Evolutionary conservation across 2,329 filamentous ascomycete genomes (phyloP).

Genomic region (Venturia asperata): DNA sequence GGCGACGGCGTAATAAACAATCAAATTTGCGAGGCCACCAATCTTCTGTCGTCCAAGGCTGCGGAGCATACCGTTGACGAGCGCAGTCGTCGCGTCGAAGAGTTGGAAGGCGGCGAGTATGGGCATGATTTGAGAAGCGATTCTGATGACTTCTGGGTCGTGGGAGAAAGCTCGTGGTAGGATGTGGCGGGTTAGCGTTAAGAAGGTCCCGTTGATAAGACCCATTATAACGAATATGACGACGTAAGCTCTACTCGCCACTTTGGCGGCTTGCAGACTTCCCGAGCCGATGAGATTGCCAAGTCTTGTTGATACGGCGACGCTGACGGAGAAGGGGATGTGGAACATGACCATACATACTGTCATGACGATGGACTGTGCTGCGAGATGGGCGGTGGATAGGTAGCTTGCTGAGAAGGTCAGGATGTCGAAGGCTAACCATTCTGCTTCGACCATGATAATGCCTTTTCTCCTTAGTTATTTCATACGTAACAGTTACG

Average conservation of each 20-base stretch:
- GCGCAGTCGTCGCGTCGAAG: conserved; percentile 32
- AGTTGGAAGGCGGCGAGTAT: conserved; percentile 34
- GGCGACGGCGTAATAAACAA: conserved; percentile 34
- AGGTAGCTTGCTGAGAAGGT: conserved; percentile 31
- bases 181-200: conserved; percentile 28
- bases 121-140: conserved; percentile 31
- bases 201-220: conserved; percentile 30
- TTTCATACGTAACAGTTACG: too few species aligned
- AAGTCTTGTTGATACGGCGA: conserved; percentile 34
- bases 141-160: conserved; percentile 31
- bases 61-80: conserved; percentile 33
- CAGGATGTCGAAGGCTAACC: conserved; percentile 27
- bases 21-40: conserved; percentile 34
- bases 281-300: conserved; percentile 36
- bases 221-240: conserved; percentile 32
- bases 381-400: conserved; percentile 24
- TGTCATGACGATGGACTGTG: conserved; percentile 29
- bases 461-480: conserved; percentile 13
- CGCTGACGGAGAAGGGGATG: conserved; percentile 35
- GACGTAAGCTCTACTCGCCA: conserved; percentile 30
- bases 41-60: conserved; percentile 35
- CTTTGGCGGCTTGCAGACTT: conserved; percentile 29
- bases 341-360: conserved; percentile 34
- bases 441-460: conserved; percentile 26
- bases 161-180: conserved; percentile 31